A percentile compares a stretch with the other conserved stretches of the same genome.
These are phyloP conservation scores for Paraglomus occultum DNA, from an alignment of 192 early-diverging fungal genomes.

Conservation along the genomic window DNA sequence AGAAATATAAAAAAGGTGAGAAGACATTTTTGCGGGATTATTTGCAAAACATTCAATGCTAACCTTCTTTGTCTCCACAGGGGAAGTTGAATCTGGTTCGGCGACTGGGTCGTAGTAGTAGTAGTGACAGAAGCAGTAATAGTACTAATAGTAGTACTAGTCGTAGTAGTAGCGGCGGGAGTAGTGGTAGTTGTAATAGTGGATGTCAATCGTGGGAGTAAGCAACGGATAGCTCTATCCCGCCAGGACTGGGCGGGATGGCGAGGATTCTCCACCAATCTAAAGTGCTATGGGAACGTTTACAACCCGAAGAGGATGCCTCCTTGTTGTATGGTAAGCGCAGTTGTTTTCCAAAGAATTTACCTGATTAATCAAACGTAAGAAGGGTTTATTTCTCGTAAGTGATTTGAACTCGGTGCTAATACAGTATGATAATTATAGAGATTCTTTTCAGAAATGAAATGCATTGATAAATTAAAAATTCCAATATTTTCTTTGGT, in stretches of 20 bases:
- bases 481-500: not conserved
- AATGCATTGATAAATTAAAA: conserved; percentile 10
- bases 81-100: conserved; percentile 8
- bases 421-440: conserved; percentile 7
- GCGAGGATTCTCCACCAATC: not conserved
- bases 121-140: no score
- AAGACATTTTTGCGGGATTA: conserved; percentile 5
- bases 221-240: no score
- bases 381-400: conserved; percentile 13
- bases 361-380: conserved; percentile 6
- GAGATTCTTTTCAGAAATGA: not conserved
- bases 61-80: conserved; percentile 10
- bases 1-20: conserved; percentile 15
- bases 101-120: no score
- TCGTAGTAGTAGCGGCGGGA: not conserved
- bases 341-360: conserved; percentile 6
- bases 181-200: no score
- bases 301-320: not conserved
- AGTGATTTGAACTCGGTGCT: not conserved
- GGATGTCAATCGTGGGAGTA: no score
- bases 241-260: no score
- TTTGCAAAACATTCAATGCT: conserved; percentile 21
- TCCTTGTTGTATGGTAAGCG: conserved; percentile 16
- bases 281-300: conserved; percentile 15
- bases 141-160: no score